Base-by-base conservation (phyloP, 1,139 yeast species). In the Nakaseomyces kungkrabaensis region DNA sequence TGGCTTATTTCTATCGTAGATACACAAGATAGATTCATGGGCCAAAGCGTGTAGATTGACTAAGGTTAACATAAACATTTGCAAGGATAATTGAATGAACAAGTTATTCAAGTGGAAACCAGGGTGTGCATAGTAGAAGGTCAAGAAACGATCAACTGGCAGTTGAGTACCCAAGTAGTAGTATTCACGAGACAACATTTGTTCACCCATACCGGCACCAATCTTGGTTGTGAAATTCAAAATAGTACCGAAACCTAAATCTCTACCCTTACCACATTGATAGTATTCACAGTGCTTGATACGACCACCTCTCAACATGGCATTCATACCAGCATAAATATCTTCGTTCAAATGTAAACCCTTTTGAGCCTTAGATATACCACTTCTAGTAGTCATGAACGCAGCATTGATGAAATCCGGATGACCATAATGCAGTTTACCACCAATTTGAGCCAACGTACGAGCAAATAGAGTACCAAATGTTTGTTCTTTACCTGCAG, bases 171-270 rank as follows among this genome's bases (percentile, higher is more conserved):
- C 96, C 69, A 92, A 77, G 71, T 92, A 92, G 73, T 90, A 92
- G 75, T 92, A 92, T 73, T 92, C 98, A 75, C 98, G 85, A 51
- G 97, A 89, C 67, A 92, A 77, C 94, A 92, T 90, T 73, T 92
- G 98, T 73, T 92, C 98, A 74, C 98, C 98, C 98, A 92, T 92
- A 85, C 98, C 98, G 64, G 97, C 96, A 77, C 98, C 98, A 82
- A 92, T 92, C 78, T 92, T 92, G 54, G 98, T 92, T 34, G 97
- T 92, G 82, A 92, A 92, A 74, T 92, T 92, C 76, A 92, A 81
- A 78, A 92, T 89, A 42, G 98, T 90, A 56, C 97, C 97, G 71
- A 92, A 92, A 74, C 98, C 98, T 75, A 92, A 81, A 83, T 92
- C 98, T 82, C 98, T 89, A 73, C 98, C 98, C 73, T 92, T 92